Base-by-base conservation (phyloP, 208 protist genomes). In the Trypanosoma rangeli region DNA sequence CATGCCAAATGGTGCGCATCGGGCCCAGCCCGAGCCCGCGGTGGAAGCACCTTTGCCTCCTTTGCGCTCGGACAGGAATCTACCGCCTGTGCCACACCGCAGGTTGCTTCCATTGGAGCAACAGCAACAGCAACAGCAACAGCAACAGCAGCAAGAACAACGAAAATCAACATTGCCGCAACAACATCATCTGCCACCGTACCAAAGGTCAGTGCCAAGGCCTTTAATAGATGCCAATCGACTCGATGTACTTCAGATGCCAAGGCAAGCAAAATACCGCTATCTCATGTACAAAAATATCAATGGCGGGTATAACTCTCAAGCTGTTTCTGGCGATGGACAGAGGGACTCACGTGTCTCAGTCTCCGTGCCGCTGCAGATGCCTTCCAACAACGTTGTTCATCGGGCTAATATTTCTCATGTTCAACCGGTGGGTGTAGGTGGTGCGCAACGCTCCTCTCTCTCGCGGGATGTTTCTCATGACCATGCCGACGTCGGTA, bases 271-370 rank as follows among this genome's bases (percentile, higher is more conserved):
- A 31, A 39, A 68, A 22, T 56, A 37, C 0, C 1, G 60, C 28
- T 71, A 68, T 48, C 56, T 77, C 18, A 72, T 70, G 55, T 77
- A 77, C 53, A 77, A 77, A 56, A 77, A 77, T 15, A 70, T 77
- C 58, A 77, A 77, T 53, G 64, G 64, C 4, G 49, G 57, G 1
- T 77, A 77, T 37, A 71, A 71, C 22, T 60, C 64, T 3, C 54
- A 49, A 42, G 22, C 29, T 24, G 26, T n/a, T 26, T 46, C 29
- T 24, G 42, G 5, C 28, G 26, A 0, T 1, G 44, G 10, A 3
- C 15, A 26, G 22, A 26, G 26, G 10, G 28, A 26, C 16, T 10
- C 44, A 13, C 61, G 46, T 7, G n/a, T 52, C 26, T 54, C 61
- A 26, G 15, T n/a, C 39, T 16, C 50, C 5, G 50, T 22, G 18